Evolutionary conservation across 257 asterid genomes (phyloP).

Genomic region (Scutellaria barbata): DNA sequence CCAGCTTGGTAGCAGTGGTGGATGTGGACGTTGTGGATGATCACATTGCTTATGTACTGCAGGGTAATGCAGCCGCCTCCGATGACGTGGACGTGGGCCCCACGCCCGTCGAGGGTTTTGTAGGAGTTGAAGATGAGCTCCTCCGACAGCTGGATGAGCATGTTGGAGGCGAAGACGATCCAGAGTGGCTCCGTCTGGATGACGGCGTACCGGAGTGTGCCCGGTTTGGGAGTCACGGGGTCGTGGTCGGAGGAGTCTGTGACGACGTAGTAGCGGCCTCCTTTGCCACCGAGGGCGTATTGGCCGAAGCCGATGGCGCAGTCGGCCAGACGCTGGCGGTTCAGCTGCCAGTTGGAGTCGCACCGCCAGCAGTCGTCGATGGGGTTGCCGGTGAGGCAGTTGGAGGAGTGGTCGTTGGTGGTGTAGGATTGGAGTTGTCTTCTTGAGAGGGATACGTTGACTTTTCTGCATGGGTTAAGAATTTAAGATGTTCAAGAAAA

Average conservation of each 20-base stretch:
- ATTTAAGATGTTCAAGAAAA: not conserved
- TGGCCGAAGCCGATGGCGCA: slow-evolving; percentile 47
- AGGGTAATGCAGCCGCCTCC: slow-evolving; percentile 44
- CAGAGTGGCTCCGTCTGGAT: slow-evolving; percentile 51
- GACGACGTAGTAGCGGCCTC: slow-evolving; percentile 46
- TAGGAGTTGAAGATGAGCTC: slow-evolving; percentile 48
- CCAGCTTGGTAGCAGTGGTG: slow-evolving; percentile 40
- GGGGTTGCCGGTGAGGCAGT: slow-evolving; percentile 86
- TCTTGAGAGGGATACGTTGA: slow-evolving; percentile 32
- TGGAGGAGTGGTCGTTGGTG: slow-evolving; percentile 15
- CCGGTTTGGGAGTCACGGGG: slow-evolving; percentile 38
- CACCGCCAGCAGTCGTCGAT: slow-evolving; percentile 98
- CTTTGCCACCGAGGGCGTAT: slow-evolving; percentile 43
- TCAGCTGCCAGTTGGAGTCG: slow-evolving; percentile 65
- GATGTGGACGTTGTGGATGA: slow-evolving; percentile 40
- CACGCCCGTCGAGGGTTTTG: slow-evolving; percentile 53
- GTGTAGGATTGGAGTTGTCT: slow-evolving; percentile 30
- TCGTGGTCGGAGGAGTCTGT: slow-evolving; percentile 46
- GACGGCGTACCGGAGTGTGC: slow-evolving; percentile 49
- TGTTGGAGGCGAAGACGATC: slow-evolving; percentile 44
- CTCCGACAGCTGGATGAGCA: slow-evolving; percentile 42
- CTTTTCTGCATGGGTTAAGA: slow-evolving; percentile 36
- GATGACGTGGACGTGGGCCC: slow-evolving; percentile 44
- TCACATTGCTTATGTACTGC: slow-evolving; percentile 41
- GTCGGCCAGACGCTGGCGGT: slow-evolving; percentile 45